Conservation (phyloP, 2,329 filamentous ascomycete species). For the Exophiala phaeomuriformis region DNA sequence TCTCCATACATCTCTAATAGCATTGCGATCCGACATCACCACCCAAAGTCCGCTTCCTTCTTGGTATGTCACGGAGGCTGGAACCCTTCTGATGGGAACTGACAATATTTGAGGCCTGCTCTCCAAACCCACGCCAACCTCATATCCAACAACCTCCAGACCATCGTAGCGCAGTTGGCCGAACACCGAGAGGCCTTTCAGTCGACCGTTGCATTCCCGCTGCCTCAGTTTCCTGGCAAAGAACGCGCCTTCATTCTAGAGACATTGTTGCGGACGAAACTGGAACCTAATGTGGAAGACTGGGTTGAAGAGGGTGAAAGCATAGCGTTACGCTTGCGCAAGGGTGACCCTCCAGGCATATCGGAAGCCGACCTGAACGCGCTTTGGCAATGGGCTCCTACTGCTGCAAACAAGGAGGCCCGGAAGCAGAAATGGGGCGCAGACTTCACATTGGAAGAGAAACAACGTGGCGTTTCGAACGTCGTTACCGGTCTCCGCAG, state of each 20-base stretch:
- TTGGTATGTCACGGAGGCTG: conserved; percentile 45
- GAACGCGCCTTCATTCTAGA: conserved; percentile 59
- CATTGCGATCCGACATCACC: conserved; percentile 54
- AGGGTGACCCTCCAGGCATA: conserved; percentile 26
- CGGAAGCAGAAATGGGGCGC: conserved; percentile 50
- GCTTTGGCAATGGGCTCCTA: conserved; percentile 53
- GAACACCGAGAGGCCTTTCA: conserved; percentile 61
- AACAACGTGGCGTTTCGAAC: conserved; percentile 57
- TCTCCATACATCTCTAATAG: conserved; percentile 60
- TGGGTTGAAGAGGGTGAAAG: conserved; percentile 60
- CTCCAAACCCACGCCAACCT: conserved; percentile 66
- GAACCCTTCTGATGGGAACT: background rate
- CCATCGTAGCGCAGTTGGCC: conserved; percentile 57
- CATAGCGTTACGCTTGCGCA: conserved; percentile 32
- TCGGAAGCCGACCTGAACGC: conserved; percentile 47
- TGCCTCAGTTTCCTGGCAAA: conserved; percentile 65
- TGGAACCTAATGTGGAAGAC: conserved; percentile 69
- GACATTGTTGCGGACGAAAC: conserved; percentile 71
- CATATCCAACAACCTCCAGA: conserved; percentile 61
- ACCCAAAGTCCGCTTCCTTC: conserved; percentile 60
- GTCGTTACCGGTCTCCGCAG: conserved; percentile 64
- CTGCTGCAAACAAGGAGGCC: conserved; percentile 42
- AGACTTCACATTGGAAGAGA: conserved; percentile 65
- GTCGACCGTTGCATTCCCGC: conserved; percentile 65
- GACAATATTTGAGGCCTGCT: conserved; percentile 49